A percentile compares a stretch with the other conserved stretches of the same genome.
Conservation (phyloP, 495 filamentous ascomycete species). For the Podospora australis region DNA sequence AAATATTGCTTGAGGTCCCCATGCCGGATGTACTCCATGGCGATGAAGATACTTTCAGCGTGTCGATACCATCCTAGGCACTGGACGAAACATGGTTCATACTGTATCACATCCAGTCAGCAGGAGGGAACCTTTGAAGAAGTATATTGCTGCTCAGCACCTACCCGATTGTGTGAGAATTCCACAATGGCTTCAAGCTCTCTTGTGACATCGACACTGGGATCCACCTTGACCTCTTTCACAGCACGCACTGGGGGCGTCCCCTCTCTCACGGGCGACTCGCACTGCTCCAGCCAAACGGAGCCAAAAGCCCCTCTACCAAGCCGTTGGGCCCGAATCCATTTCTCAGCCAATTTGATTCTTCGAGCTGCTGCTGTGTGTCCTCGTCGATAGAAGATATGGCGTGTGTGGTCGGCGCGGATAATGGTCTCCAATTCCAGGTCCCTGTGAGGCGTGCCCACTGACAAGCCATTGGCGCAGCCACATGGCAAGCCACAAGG, state of each 20-base stretch:
- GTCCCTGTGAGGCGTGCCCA: too few species aligned
- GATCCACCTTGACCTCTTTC: neutral
- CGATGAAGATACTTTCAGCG: constrained; percentile 28
- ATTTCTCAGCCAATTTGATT: neutral
- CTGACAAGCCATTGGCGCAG: too few species aligned
- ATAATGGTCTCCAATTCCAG: neutral
- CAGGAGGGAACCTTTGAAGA: too few species aligned
- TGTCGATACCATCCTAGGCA: constrained; percentile 36
- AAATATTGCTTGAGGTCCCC: constrained; percentile 27
- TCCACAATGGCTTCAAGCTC: neutral
- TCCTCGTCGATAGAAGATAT: neutral
- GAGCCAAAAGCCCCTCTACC: constrained; percentile 1
- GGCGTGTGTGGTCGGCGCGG: neutral
- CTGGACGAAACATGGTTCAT: constrained; percentile 23
- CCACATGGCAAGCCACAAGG: too few species aligned
- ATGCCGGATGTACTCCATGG: constrained; percentile 37
- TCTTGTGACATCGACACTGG: neutral
- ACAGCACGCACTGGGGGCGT: neutral
- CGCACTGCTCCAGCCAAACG: constrained; percentile 3
- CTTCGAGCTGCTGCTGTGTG: neutral
- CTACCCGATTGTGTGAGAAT: constrained; percentile 2
- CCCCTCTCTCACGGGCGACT: neutral
- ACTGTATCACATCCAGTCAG: too few species aligned
- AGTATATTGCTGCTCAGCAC: too few species aligned
- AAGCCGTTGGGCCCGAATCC: neutral